These are phyloP conservation scores for Aureobasidium lini DNA, from an alignment of 2,329 filamentous ascomycete species.

Conservation along the genomic window DNA sequence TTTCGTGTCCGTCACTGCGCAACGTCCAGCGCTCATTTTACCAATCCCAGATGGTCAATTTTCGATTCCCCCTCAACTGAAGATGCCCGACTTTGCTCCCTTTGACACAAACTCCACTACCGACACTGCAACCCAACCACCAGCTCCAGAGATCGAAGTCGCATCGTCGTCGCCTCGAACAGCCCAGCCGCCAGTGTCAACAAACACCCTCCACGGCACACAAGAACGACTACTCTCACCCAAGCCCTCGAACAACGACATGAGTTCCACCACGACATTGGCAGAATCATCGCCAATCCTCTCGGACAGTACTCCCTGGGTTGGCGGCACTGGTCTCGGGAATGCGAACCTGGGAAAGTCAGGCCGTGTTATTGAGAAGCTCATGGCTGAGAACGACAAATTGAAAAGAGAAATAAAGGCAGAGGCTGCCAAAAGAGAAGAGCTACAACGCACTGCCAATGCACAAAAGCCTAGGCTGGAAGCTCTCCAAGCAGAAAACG, in stretches of 20 bases:
- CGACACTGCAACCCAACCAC: background rate
- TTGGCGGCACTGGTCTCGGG: conserved; percentile 17
- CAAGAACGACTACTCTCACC: conserved; percentile 5
- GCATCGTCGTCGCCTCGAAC: background rate
- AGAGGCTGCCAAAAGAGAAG: conserved; percentile 49
- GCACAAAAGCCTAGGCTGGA: conserved; percentile 67
- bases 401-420: conserved; percentile 58
- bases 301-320: conserved; percentile 16
- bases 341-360: conserved; percentile 51
- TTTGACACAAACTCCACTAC: background rate
- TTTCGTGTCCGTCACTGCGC: conserved; percentile 7
- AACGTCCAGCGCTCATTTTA: conserved; percentile 12
- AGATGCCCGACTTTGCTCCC: conserved; percentile 7
- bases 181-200: background rate
- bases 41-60: conserved; percentile 5
- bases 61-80: conserved; percentile 5
- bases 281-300: background rate
- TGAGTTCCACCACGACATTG: conserved; percentile 1
- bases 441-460: conserved; percentile 60
- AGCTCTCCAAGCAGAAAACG: conserved; percentile 59
- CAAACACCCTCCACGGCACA: background rate
- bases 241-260: background rate
- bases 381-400: conserved; percentile 73
- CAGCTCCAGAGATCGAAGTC: background rate
- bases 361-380: conserved; percentile 69